Evolutionary conservation across 352 stramenopile species (phyloP), one percentile per base, ranked within the genome.

Genomic region (Globisporangium middletonii): DNA sequence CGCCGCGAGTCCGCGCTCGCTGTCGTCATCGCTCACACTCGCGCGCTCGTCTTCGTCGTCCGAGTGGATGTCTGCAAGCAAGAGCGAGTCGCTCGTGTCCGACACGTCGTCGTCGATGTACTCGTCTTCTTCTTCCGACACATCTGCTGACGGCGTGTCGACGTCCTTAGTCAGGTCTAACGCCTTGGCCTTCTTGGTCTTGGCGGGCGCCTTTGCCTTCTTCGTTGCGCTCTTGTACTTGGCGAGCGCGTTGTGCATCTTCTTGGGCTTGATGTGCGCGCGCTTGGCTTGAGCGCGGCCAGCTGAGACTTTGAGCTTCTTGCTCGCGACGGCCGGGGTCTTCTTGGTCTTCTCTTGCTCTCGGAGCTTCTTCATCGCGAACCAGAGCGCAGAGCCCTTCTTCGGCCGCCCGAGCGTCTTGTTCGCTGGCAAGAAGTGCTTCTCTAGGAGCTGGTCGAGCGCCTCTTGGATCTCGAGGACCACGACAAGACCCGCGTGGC

Each of bases 401-500:
- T 44, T 50, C 12, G 77, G 74, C 1, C 79, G 79, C 3, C 77
- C 77, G 5, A 78, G 73, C 38, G 80, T 84, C 57, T 83, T 84
- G 3, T 56, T 71, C 7, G 72, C 62, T 12, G 77, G 68, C 48
- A 75, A 53, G 19, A 84, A 89, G 41, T 84, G 73, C 2, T 72
- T 78, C 30, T 70, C 45, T 15, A 87, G 65, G 15, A 89, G 42
- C 48, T 69, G 73, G 47, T 90, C 78, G 2, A 92, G 65, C 16
- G 72, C 57, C 2, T 80, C 59, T 42, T 91, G 79, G 57, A 91
- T 66, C 27, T 91, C 77, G 47, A 90, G 67, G 43, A 93, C 63
- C 23, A 93, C 70, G 1, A 93, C 67, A n/a, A 93, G 66, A 0
- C 80, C 83, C 4, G 83, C 80, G 46, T 93, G 83, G 6, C 83